Evolutionary conservation across 352 stramenopile genomes (phyloP).

Genomic region (Blastocystis sp.): DNA sequence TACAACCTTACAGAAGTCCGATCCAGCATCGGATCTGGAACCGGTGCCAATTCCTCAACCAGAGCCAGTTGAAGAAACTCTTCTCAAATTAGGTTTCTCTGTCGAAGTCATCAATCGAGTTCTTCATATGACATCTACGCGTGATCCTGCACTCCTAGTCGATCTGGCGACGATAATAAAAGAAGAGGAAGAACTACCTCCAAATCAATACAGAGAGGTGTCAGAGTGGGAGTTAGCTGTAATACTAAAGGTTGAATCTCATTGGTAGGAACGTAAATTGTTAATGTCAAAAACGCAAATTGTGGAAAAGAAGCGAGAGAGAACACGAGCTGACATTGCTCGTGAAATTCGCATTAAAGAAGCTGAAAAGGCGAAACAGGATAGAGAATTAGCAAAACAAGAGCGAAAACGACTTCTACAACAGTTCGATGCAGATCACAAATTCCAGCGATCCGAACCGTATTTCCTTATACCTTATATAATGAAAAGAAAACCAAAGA

Average conservation of each 20-base stretch:
- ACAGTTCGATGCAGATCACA: neutral
- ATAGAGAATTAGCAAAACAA: neutral
- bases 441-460: neutral
- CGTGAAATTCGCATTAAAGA: neutral
- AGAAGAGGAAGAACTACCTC: no score
- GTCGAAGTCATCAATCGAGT: neutral
- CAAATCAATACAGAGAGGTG: no score
- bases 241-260: neutral
- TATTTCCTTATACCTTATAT: neutral
- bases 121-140: neutral
- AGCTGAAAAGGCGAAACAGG: neutral
- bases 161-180: neutral
- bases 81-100: neutral
- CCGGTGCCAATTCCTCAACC: neutral
- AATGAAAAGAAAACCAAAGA: neutral
- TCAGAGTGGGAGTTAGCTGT: neutral
- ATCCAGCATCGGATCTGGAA: no score
- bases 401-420: neutral
- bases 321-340: neutral
- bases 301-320: neutral
- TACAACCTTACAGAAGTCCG: no score
- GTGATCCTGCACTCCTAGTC: neutral
- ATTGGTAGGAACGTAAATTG: neutral
- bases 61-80: neutral
- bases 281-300: neutral